These are phyloP conservation scores for Bifiguratus adelaidae DNA, from an alignment of 192 early-diverging fungal species.

Conservation along the genomic window DNA sequence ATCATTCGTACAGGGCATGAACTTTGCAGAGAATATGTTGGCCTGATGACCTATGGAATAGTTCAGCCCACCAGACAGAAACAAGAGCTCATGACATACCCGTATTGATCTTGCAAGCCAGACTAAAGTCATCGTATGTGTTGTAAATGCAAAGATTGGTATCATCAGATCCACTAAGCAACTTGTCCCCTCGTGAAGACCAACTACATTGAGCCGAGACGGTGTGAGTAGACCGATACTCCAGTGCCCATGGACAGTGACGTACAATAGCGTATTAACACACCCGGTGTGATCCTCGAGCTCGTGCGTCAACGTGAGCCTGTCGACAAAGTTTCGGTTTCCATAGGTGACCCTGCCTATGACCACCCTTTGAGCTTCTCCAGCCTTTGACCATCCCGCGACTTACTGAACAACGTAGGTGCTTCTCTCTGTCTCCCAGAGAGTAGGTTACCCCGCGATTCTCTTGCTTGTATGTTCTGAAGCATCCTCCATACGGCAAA, in stretches of 20 bases:
- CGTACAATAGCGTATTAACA: constrained; percentile 36
- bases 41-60: constrained; percentile 47
- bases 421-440: no score
- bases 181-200: constrained; percentile 36
- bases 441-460: no score
- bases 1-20: constrained; percentile 48
- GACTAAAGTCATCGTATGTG: constrained; percentile 25
- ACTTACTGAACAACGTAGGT: no score
- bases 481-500: no score
- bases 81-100: constrained; percentile 3
- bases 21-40: constrained; percentile 70
- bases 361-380: no score
- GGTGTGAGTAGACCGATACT: not conserved
- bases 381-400: no score
- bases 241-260: not conserved
- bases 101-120: constrained; percentile 18
- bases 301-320: constrained; percentile 14
- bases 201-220: constrained; percentile 15
- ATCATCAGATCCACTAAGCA: constrained; percentile 54
- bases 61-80: constrained; percentile 7
- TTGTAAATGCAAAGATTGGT: constrained; percentile 40
- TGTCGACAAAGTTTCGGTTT: constrained; percentile 12
- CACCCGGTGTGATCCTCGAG: constrained; percentile 39
- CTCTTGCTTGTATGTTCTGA: no score
- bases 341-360: no score